phyloP scores from a whole-genome alignment of 345 rosid species.

The Arabis alpina region DNA sequence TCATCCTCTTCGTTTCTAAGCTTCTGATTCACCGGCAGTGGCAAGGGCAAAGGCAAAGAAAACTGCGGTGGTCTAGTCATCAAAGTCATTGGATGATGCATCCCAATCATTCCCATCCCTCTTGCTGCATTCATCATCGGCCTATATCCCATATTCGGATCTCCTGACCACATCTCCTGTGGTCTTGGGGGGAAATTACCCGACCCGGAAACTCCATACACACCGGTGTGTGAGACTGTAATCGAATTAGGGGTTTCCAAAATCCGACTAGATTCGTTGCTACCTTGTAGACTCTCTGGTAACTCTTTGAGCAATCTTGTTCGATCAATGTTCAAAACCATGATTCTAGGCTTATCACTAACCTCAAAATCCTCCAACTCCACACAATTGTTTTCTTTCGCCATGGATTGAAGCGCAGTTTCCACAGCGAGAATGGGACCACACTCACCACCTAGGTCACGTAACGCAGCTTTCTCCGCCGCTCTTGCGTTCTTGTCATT shows the following conservation, averaged over 20 bases:
- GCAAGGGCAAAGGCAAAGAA: slow-evolving; percentile 45
- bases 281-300: slow-evolving; percentile 64
- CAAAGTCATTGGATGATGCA: slow-evolving; percentile 48
- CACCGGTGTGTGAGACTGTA: slow-evolving; percentile 3
- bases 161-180: slow-evolving; percentile 68
- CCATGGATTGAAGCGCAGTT: slow-evolving; percentile 78
- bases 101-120: slow-evolving; percentile 60
- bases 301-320: slow-evolving; percentile 72
- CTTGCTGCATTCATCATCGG: slow-evolving; percentile 53
- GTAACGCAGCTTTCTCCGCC: slow-evolving; percentile 74
- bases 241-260: slow-evolving; percentile 23
- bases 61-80: slow-evolving; percentile 47
- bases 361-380: slow-evolving; percentile 87
- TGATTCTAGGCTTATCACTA: slow-evolving; percentile 78
- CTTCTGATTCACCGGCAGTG: slow-evolving; percentile 58
- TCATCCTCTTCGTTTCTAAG: slow-evolving; percentile 88
- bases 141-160: slow-evolving; percentile 52
- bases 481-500: slow-evolving; percentile 67
- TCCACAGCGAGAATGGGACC: slow-evolving; percentile 84
- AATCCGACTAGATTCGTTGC: slow-evolving; percentile 35
- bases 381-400: slow-evolving; percentile 80
- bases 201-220: slow-evolving; percentile 49
- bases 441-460: slow-evolving; percentile 84
- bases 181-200: slow-evolving; percentile 51
- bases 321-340: slow-evolving; percentile 81